A percentile compares a stretch with the other conserved stretches of the same genome.
These are phyloP conservation scores for Sporothrix sp. DNA, from an alignment of 2,329 filamentous ascomycete species.

Conservation along the genomic window DNA sequence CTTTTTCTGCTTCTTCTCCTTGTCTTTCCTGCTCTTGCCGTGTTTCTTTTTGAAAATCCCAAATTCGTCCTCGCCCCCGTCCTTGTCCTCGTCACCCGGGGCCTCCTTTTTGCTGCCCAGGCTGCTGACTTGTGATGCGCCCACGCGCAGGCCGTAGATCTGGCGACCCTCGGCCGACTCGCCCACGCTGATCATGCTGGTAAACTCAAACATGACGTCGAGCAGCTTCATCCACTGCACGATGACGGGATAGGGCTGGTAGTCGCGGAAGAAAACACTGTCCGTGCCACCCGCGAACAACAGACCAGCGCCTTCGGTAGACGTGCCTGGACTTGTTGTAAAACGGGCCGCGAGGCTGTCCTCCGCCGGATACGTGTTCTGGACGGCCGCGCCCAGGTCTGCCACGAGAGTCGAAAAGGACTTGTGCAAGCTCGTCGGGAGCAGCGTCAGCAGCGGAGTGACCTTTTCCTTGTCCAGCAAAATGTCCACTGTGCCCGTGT, in stretches of 20 bases:
- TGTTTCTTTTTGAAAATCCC: constrained; percentile 4
- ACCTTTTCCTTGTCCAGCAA: constrained; percentile 67
- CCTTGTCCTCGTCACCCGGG: not conserved
- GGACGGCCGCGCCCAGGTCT: constrained; percentile 68
- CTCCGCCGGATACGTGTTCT: constrained; percentile 66
- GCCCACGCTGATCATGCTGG: constrained; percentile 68
- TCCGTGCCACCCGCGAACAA: constrained; percentile 31
- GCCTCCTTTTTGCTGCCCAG: too few species aligned
- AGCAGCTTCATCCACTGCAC: constrained; percentile 73
- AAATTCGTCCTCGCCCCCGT: constrained; percentile 2
- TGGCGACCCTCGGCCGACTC: constrained; percentile 78
- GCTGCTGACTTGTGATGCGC: too few species aligned
- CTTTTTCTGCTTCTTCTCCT: not conserved
- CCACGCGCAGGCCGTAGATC: constrained; percentile 72
- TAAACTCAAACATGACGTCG: constrained; percentile 73
- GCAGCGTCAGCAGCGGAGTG: constrained; percentile 63
- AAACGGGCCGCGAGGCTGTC: not conserved
- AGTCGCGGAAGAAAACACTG: constrained; percentile 84
- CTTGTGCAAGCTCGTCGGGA: constrained; percentile 63
- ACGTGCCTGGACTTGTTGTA: not conserved
- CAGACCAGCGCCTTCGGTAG: not conserved
- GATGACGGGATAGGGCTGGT: constrained; percentile 71
- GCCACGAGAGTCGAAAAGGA: constrained; percentile 68
- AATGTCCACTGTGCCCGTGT: constrained; percentile 66
- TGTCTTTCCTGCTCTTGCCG: not conserved